Percentiles rank a stretch among this genome's conserved stretches.
phyloP scores from a whole-genome alignment of 2,329 filamentous ascomycete genomes.

The Alternaria atra region DNA sequence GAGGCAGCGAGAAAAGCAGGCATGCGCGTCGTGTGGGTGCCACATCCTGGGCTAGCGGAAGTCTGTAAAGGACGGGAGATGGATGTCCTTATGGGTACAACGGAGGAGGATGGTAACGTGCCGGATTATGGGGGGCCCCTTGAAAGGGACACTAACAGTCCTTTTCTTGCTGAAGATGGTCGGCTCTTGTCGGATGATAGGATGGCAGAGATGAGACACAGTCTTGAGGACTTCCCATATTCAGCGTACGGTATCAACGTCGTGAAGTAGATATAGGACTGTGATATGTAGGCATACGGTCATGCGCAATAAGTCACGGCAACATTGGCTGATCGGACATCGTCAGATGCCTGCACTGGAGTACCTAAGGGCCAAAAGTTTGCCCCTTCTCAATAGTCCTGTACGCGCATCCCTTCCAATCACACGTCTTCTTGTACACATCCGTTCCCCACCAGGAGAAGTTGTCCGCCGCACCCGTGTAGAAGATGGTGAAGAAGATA shows the following conservation, averaged over 20 bases:
- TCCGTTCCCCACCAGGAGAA: too few species aligned
- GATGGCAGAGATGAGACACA: constrained; percentile 1
- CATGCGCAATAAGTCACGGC: not conserved
- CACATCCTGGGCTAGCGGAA: constrained; percentile 10
- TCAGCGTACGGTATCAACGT: constrained; percentile 5
- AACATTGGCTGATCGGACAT: not conserved
- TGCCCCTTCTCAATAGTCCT: not conserved
- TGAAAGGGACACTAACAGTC: not conserved
- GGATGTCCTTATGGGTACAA: constrained; percentile 13
- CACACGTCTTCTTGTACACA: too few species aligned
- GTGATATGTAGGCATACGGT: too few species aligned
- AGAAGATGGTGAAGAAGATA: too few species aligned
- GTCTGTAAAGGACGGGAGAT: constrained; percentile 12
- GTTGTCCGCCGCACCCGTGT: too few species aligned
- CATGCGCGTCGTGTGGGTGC: constrained; percentile 12
- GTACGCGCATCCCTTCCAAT: too few species aligned
- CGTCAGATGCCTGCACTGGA: too few species aligned
- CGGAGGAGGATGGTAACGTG: constrained; percentile 3
- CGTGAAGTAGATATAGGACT: not conserved
- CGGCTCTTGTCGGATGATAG: constrained; percentile 6
- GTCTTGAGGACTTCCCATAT: constrained; percentile 11
- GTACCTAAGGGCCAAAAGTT: not conserved
- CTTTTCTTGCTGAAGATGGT: not conserved
- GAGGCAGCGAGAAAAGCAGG: constrained; percentile 7
- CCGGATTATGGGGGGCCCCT: constrained; percentile 1